Base-by-base conservation (phyloP, 1,139 yeast genomes). In the Pichia inconspicua region DNA sequence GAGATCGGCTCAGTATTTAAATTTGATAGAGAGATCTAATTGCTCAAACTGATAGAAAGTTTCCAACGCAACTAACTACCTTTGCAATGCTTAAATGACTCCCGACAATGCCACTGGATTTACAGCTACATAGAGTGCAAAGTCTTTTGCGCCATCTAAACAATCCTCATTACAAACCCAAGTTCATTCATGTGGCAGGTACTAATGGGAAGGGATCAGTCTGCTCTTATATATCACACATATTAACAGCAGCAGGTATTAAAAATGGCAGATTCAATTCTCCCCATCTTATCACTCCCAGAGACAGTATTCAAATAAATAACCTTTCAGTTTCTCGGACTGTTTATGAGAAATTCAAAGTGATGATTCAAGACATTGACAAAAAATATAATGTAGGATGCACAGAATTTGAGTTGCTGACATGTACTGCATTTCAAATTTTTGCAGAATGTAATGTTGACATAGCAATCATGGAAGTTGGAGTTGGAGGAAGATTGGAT, bases 181-280 rank as follows among this genome's bases (percentile, higher is more conserved):
- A 78, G 53, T 78, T 89, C 1, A 68, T 90, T 7, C 97, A 90
- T 62, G 74, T 90, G 11, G 96, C 96, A 0, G 97, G 97, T 0
- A 90, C 97, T 5, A 90, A 90, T 61, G 97, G 97, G 0, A 90
- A 90, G 61, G 97, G 97, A 0, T 87, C 96, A 0, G 87, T 89
- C 0, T 79, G 94, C 51, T 81, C 96, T 0, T 88, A 87, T 61
- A 55, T 89, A 9, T 73, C 89, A 4, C 77, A 88, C 25, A 72
- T 84, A 9, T 66, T 87, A 19, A 68, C 77, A 8, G 59, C 70
- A 40, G 71, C 80, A 32, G 66, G 70, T 7, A 66, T 78, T 37
- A 64, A 67, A 31, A 78, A 81, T 52, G 97, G 97, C 0, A 75
- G 83, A 55, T 89, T 89, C 69, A 87, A 94, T 3, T 84, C 95